A percentile compares a stretch with the other conserved stretches of the same genome.
Conservation (phyloP, 768 basidiomycete genomes). For the Gloeopeniophorella convolvens region DNA sequence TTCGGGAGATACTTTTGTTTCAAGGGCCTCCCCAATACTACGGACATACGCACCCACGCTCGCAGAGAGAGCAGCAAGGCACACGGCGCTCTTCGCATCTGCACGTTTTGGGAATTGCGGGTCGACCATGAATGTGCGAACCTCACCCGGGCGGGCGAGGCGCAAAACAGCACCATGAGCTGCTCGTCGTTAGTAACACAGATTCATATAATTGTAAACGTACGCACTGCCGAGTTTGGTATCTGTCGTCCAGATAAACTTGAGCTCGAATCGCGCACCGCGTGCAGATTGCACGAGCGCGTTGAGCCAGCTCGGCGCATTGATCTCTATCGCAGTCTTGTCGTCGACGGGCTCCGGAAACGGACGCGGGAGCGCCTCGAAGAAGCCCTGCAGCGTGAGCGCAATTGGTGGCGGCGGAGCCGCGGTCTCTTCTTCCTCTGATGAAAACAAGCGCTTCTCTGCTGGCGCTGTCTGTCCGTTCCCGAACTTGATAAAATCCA, state of each 20-base stretch:
- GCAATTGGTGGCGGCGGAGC: conserved; percentile 11
- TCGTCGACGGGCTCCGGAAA: conserved; percentile 48
- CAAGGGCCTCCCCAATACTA: conserved; percentile 34
- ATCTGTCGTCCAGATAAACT: conserved; percentile 41
- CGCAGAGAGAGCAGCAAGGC: conserved; percentile 56
- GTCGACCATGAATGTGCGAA: conserved; percentile 57
- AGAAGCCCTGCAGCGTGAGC: conserved; percentile 47
- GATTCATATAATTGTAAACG: background rate
- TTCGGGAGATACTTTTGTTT: conserved; percentile 39
- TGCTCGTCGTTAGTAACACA: conserved; percentile 22
- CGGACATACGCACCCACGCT: conserved; percentile 54
- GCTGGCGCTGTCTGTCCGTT: conserved; percentile 43
- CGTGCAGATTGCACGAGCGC: conserved; percentile 43
- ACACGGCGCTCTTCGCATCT: conserved; percentile 67
- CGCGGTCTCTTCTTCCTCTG: conserved; percentile 13
- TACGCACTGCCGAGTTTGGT: conserved; percentile 39
- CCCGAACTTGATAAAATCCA: conserved; percentile 53
- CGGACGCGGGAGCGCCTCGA: conserved; percentile 58
- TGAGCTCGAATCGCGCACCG: conserved; percentile 39
- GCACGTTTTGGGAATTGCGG: conserved; percentile 49
- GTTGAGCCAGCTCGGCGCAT: conserved; percentile 50
- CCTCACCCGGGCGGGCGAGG: conserved; percentile 45
- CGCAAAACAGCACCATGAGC: conserved; percentile 62
- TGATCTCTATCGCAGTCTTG: conserved; percentile 43
- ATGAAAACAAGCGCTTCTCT: conserved; percentile 11